These are phyloP conservation scores for Colletotrichum abscissum DNA, from an alignment of 2,329 filamentous ascomycete genomes.

Conservation along the genomic window DNA sequence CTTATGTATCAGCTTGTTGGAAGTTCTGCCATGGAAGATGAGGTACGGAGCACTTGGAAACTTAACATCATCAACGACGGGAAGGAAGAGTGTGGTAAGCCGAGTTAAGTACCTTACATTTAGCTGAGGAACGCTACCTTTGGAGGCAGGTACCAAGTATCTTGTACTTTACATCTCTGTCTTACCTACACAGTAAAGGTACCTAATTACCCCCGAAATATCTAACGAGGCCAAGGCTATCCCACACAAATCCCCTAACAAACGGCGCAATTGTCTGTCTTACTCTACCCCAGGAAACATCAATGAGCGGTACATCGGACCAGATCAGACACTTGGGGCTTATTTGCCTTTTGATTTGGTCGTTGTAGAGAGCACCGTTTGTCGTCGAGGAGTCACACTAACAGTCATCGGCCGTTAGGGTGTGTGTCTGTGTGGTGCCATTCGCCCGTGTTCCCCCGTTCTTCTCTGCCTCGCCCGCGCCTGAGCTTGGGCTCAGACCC, in stretches of 20 bases:
- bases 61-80: not conserved
- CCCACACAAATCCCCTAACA: not conserved
- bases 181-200: not conserved
- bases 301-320: not conserved
- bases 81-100: not conserved
- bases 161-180: not conserved
- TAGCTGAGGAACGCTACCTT: not conserved
- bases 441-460: constrained; percentile 6
- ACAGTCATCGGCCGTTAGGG: constrained; percentile 27
- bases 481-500: not conserved
- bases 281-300: not conserved
- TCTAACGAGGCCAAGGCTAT: not conserved
- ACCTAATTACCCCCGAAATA: not conserved
- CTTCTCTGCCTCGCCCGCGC: not conserved
- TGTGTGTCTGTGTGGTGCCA: constrained; percentile 32
- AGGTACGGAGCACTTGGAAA: not conserved
- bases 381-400: constrained; percentile 28
- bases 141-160: not conserved
- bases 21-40: not conserved
- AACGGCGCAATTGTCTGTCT: not conserved
- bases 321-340: not conserved
- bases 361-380: constrained; percentile 3
- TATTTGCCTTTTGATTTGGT: not conserved
- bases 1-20: not conserved
- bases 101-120: not conserved